Evolutionary conservation across 768 basidiomycete genomes (phyloP), one percentile per base, ranked within the genome.

Genomic region (Arthromyces matolae): DNA sequence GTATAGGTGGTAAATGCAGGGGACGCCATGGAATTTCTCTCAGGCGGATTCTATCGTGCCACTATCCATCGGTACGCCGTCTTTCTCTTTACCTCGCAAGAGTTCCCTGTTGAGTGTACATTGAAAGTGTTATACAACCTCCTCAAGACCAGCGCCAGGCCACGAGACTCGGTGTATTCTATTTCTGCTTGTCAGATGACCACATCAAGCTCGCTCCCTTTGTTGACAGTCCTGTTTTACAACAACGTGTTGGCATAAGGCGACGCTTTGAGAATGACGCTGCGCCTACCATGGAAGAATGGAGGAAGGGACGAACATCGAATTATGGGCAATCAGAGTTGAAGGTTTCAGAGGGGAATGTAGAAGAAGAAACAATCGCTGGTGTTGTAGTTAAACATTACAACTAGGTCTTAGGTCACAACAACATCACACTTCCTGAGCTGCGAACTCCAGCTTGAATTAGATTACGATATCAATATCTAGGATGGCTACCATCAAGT

Each of bases 361-460:
- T 77, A 0, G 78, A 84, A 52, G 78, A 80, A 56, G 79, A 83
- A 53, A 51, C 75, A 23, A 69, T 83, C 37, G 73, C 69, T 24
- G 80, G 79, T 0, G 68, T 82, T 4, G 50, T 79, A 8, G 78
- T 83, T 8, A 78, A 73, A 55, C 79, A 81, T 49, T 83, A 50
- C 39, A 56, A 47, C 18, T 46, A 24, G 16, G 42, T 79, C 83
- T 55, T 68, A 7, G 28, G 13, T 29, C 28, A n/a, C n/a, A n/a
- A n/a, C n/a, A n/a, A n/a, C n/a, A n/a, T n/a, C n/a, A n/a, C n/a
- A n/a, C n/a, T n/a, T n/a, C n/a, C n/a, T n/a, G n/a, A n/a, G n/a
- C n/a, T n/a, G n/a, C n/a, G n/a, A n/a, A n/a, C n/a, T n/a, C n/a
- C n/a, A n/a, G n/a, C n/a, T n/a, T n/a, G n/a, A n/a, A n/a, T n/a